Base-by-base conservation (phyloP, 495 filamentous ascomycete genomes). In the Hypoxylon fuscum region DNA sequence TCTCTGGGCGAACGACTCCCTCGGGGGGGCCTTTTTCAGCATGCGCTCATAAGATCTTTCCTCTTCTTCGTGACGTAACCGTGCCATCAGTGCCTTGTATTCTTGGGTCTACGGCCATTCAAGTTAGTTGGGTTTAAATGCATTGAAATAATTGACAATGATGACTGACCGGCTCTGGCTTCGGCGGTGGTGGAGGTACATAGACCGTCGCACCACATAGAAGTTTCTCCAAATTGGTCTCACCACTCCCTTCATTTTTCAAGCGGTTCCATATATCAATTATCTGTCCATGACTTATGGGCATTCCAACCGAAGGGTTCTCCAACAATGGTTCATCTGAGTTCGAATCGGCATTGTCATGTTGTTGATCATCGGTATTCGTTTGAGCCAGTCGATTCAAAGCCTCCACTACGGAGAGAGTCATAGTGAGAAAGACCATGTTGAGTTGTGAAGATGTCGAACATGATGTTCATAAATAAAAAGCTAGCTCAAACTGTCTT, bases 41-140 rank as follows among this genome's bases (percentile, higher is more conserved):
- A 97, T 89, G 59, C 87, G 84, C 50, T 90, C 83, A 76, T 98
- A 98, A 9, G 83, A 81, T 45, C 88, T 85, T 64, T 86, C 77
- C 77, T 98, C 93, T 68, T 90, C 87, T 65, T 93, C 87, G 41
- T 81, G 81, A 40, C 92, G 90, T 18, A 98, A 87, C 14, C 89
- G 84, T 2, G 86, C 83, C 94, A 98, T 98, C 2, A 95, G 76
- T 6, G 87, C 90, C 74, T 93, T 91, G 77, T 95, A 98, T 79
- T 96, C 91, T 6, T 88, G 77, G 9, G 84, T 89, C 91, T 98
- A 23, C 25, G 56, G 1, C 41, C 5, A 14, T 31, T 5, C 12
- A 35, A 46, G 55, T 71, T 57, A 71, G 66, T 71, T 17, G 61
- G 65, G 53, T 10, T 35, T 18, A n/a, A 49, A 14, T 21, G 5